These are phyloP conservation scores for Pseudodiploospora longispora DNA, from an alignment of 2,329 filamentous ascomycete species.

Conservation along the genomic window DNA sequence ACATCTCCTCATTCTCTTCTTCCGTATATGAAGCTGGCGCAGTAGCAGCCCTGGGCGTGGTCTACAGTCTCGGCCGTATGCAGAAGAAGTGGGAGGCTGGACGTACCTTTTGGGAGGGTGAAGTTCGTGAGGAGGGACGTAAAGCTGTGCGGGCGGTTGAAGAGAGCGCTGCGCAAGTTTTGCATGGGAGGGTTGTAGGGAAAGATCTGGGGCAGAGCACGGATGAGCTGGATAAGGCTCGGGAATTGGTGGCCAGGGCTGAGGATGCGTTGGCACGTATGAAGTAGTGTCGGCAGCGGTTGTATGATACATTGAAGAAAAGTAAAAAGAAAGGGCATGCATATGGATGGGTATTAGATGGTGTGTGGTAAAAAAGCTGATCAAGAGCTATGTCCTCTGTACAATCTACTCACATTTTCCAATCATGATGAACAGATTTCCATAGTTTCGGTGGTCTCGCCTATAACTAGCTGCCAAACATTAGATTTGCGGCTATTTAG, in stretches of 20 bases:
- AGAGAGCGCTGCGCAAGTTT: constrained; percentile 39
- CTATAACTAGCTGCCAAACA: too few species aligned
- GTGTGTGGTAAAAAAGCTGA: too few species aligned
- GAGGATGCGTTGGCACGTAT: constrained; percentile 40
- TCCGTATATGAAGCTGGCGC: constrained; percentile 54
- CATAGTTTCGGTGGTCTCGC: too few species aligned
- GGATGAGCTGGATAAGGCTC: constrained; percentile 31
- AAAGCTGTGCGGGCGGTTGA: constrained; percentile 53
- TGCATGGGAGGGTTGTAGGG: constrained; percentile 25
- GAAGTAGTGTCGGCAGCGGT: constrained; percentile 25
- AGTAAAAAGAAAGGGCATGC: background rate
- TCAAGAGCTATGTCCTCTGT: too few species aligned
- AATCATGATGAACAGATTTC: too few species aligned
- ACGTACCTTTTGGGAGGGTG: constrained; percentile 54
- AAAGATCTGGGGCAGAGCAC: constrained; percentile 17
- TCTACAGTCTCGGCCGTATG: constrained; percentile 50
- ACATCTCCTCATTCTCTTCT: constrained; percentile 45
- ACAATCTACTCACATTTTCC: too few species aligned
- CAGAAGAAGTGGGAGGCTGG: constrained; percentile 57
- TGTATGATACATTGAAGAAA: constrained; percentile 14
- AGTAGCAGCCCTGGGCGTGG: constrained; percentile 51
- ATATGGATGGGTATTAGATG: too few species aligned
- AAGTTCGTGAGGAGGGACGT: constrained; percentile 58
- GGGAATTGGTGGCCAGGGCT: constrained; percentile 40
- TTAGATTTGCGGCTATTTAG: too few species aligned